phyloP scores from a whole-genome alignment of 257 asterid species.

The Fraxinus pennsylvanica region DNA sequence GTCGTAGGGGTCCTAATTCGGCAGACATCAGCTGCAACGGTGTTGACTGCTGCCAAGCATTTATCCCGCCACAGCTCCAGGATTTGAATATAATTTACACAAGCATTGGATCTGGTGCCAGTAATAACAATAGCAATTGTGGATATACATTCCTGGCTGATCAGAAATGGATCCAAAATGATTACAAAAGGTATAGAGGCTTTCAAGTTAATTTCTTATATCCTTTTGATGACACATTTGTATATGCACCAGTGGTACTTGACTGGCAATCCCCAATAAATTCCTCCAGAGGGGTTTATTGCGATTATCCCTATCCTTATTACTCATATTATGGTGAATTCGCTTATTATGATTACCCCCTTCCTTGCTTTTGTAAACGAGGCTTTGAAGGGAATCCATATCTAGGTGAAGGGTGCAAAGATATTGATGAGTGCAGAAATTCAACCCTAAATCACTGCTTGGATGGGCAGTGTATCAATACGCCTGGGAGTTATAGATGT shows the following conservation, averaged over 20 bases:
- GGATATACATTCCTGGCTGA: constrained; percentile 39
- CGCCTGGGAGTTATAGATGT: neutral
- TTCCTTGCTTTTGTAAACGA: neutral
- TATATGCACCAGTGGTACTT: neutral
- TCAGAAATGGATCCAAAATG: constrained; percentile 26
- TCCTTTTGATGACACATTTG: neutral
- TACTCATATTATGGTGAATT: neutral
- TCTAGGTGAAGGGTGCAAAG: neutral
- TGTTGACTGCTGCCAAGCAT: constrained; percentile 34
- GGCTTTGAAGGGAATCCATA: constrained; percentile 13
- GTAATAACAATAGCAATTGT: constrained; percentile 16
- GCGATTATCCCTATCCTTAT: neutral
- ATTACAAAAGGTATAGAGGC: neutral
- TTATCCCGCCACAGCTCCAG: constrained; percentile 13
- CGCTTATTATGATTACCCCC: neutral
- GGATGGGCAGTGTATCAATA: neutral
- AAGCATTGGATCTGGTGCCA: neutral
- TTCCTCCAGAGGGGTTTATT: rapidly evolving
- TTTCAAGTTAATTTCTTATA: neutral
- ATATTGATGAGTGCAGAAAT: neutral
- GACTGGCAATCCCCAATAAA: neutral
- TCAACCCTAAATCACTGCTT: neutral
- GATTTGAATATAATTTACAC: constrained; percentile 20
- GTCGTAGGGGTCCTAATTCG: constrained; percentile 9
- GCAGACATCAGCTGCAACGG: constrained; percentile 24